Evolutionary conservation across 2,329 filamentous ascomycete species (phyloP), one percentile per base, ranked within the genome.

Genomic region (Colletotrichum neosansevieriae): DNA sequence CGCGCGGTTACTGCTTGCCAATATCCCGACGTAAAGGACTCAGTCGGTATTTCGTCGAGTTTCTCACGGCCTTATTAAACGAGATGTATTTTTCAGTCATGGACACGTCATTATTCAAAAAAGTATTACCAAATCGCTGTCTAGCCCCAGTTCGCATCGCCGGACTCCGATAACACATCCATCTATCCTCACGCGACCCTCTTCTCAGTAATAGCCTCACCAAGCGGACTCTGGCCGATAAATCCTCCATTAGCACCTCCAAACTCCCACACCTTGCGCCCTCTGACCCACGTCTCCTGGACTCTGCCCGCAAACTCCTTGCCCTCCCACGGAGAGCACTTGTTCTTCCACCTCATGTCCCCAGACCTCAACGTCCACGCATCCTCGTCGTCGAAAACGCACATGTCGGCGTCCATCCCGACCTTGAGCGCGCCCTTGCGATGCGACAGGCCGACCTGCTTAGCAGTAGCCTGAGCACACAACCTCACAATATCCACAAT

Each of bases 331-430:
- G 94, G 94, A 64, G 91, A 94, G 83, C 94, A 94, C 76, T 94
- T 93, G 80, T 98, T 97, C 79, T 94, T 91, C 87, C 97, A 99
- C 72, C 96, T 87, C 94, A 99, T 97, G 57, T 94, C 93, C 70
- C 87, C 89, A 17, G 87, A 84, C 66, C 88, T 82, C 59, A 97
- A 90, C 24, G 89, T 86, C 86, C 95, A 99, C 73, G 87, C 86
- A 21, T 89, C 89, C n/a, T 85, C 81, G 71, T 97, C 94, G 76
- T 98, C 95, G 77, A 98, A 98, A 15, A 98, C 90, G 73, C 93
- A 96, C 49, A 98, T 86, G 76, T 98, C 95, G 1, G 91, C 95
- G 79, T 98, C 95, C 80, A 94, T 91, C 0, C 95, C 95, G 0
- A 89, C 91, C 66, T 85, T 87, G 45, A 98, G 80, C 59, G 91